These are phyloP conservation scores for Phaffomyces antillensis DNA, from an alignment of 805 yeast genomes.

Conservation along the genomic window DNA sequence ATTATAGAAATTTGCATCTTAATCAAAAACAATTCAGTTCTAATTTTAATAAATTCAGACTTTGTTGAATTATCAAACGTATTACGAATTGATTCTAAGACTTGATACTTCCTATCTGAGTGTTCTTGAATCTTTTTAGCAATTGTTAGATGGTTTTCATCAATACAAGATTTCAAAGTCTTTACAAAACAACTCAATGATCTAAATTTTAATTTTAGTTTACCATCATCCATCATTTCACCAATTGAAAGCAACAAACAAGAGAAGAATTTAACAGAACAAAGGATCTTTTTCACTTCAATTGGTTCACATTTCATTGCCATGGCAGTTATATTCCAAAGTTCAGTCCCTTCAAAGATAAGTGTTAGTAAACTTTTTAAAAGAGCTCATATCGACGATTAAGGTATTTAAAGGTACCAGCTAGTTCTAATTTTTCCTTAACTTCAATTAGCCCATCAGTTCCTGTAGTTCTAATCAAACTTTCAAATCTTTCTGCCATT, in stretches of 20 bases:
- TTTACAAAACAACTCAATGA: conserved; percentile 26
- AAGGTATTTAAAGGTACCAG: conserved; percentile 5
- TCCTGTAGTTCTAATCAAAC: conserved; percentile 21
- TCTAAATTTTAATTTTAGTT: conserved; percentile 22
- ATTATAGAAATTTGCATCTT: conserved; percentile 26
- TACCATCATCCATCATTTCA: conserved; percentile 20
- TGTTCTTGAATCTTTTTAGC: conserved; percentile 24
- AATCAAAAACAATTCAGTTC: conserved; percentile 24
- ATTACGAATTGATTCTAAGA: conserved; percentile 16
- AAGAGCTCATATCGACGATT: not conserved
- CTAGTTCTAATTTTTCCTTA: conserved; percentile 20
- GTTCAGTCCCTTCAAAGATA: conserved; percentile 18
- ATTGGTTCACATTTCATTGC: conserved; percentile 18
- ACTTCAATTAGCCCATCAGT: conserved; percentile 15
- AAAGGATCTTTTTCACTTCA: conserved; percentile 6
- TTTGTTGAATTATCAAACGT: not conserved
- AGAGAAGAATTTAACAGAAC: conserved; percentile 22
- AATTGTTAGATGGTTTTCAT: conserved; percentile 15
- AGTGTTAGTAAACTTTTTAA: not conserved
- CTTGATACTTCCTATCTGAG: conserved; percentile 20
- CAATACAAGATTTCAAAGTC: conserved; percentile 23
- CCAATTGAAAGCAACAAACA: conserved; percentile 26
- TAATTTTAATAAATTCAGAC: conserved; percentile 14
- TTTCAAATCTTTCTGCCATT: conserved; percentile 26
- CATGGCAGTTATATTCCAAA: conserved; percentile 32